A percentile compares a stretch with the other conserved stretches of the same genome.
These are phyloP conservation scores for Phytopythium ostracodes DNA, from an alignment of 352 stramenopile genomes.

Conservation along the genomic window DNA sequence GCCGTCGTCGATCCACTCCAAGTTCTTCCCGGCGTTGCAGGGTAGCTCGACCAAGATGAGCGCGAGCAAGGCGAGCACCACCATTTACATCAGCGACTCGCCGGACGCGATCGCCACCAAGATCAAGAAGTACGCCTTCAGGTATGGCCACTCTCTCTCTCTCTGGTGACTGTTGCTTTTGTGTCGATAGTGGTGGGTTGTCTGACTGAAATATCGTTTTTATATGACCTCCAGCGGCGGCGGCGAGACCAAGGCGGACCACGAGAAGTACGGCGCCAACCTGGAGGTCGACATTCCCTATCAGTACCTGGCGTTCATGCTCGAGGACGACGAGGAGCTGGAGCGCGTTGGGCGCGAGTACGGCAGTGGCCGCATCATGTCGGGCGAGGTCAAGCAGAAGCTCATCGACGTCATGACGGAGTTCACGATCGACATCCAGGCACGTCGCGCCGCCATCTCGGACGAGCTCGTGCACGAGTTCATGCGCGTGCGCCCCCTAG, in stretches of 20 bases:
- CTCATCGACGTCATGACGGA: slow-evolving; percentile 92
- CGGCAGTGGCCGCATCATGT: slow-evolving; percentile 93
- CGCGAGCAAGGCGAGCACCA: slow-evolving; percentile 93
- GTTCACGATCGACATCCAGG: slow-evolving; percentile 95
- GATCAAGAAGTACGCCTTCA: slow-evolving; percentile 89
- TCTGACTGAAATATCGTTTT: slow-evolving; percentile 68
- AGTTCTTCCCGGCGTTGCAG: slow-evolving; percentile 99
- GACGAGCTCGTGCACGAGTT: slow-evolving; percentile 96
- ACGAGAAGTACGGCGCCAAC: slow-evolving; percentile 98
- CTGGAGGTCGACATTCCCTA: slow-evolving; percentile 98
- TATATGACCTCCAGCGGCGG: slow-evolving; percentile 87
- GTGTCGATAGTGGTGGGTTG: too few relatives aligned
- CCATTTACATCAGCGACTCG: slow-evolving; percentile 99
- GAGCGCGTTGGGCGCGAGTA: slow-evolving; percentile 94
- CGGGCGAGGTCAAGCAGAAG: slow-evolving; percentile 97
- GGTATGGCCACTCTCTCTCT: slow-evolving; percentile 14
- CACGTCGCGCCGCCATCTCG: slow-evolving; percentile 90
- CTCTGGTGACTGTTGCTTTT: slow-evolving; percentile 1
- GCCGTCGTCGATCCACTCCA: slow-evolving; percentile 98
- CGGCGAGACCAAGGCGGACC: slow-evolving; percentile 97
- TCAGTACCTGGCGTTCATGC: slow-evolving; percentile 99
- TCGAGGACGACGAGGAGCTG: slow-evolving; percentile 98
- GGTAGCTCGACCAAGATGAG: slow-evolving; percentile 99
- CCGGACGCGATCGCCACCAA: slow-evolving; percentile 94
- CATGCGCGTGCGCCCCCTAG: slow-evolving; percentile 92